Evolutionary conservation across 2,329 filamentous ascomycete genomes (phyloP), one percentile per base, ranked within the genome.

Genomic region (Rhinocladiella mackenziei): DNA sequence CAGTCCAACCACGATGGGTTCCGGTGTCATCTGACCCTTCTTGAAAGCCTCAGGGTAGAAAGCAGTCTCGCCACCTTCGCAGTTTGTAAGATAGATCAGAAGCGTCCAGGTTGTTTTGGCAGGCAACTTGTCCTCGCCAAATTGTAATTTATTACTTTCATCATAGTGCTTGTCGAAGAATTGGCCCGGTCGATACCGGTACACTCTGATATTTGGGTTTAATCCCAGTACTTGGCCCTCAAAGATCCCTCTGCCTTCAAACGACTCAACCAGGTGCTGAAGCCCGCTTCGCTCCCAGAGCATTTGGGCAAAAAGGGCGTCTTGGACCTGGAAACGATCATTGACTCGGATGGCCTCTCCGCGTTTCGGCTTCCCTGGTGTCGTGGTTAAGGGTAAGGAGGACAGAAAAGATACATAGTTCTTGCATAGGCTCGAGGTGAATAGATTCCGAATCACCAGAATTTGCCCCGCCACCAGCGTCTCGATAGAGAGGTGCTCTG

Each of bases 111-210:
- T 96, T 4, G 91, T 96, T 58, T 76, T 81, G 14, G 76, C 82
- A 15, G 71, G 69, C 8, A 69, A 57, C 6, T 67, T 48, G 25
- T 62, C 61, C 20, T 72, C 66, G 2, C 72, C 70, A 32, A 92
- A 68, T 1, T 68, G 74, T 18, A 96, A 65, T 42, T 77, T 73
- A 61, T 94, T 94, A 39, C 80, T 86, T 59, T 96, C 89, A 65
- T 97, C 91, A 59, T 95, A 96, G 63, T 96, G 91, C 58, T 86
- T 83, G 60, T 89, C 89, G 62, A 96, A 96, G 63, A 89, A 95
- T 62, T 96, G 89, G 0, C 86, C 87, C 54, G 83, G 78, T 1
- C 76, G 78, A 65, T 96, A 96, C 15, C 89, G 78, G 67, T 96
- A 96, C 20, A 96, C 79, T 23, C 91, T 76, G 43, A 96, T 94